A percentile compares a stretch with the other conserved stretches of the same genome.
Conservation (phyloP, 2,329 filamentous ascomycete species). For the Epichloe scottii region DNA sequence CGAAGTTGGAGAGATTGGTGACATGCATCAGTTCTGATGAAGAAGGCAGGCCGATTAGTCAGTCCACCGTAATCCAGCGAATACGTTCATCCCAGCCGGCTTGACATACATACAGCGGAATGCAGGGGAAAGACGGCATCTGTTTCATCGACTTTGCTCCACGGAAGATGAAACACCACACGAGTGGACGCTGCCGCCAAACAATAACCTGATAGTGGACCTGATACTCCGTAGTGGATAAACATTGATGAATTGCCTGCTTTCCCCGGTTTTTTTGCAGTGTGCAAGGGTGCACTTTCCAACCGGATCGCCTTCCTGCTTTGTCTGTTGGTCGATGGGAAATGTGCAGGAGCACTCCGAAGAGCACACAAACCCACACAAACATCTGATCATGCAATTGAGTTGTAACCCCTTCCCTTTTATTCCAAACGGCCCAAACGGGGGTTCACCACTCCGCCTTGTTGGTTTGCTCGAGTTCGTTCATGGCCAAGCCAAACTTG, state of each 20-base stretch:
- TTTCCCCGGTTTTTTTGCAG: background rate
- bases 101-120: background rate
- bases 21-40: too few species aligned
- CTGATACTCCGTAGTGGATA: background rate
- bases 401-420: too few species aligned
- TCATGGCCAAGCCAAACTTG: background rate
- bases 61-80: too few species aligned
- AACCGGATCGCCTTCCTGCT: too few species aligned
- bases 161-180: constrained; percentile 4
- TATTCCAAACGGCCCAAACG: too few species aligned
- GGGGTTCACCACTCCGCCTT: background rate
- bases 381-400: too few species aligned
- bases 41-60: background rate
- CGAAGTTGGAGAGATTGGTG: too few species aligned
- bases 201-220: background rate
- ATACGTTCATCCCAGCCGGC: too few species aligned
- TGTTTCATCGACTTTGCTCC: constrained; percentile 3
- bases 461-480: background rate
- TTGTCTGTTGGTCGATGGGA: background rate
- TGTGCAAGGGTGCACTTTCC: background rate
- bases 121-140: background rate
- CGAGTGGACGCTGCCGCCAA: background rate
- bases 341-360: background rate
- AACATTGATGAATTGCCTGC: background rate
- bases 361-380: too few species aligned